phyloP scores from a whole-genome alignment of 352 stramenopile genomes.

The Phytophthora palmivora region DNA sequence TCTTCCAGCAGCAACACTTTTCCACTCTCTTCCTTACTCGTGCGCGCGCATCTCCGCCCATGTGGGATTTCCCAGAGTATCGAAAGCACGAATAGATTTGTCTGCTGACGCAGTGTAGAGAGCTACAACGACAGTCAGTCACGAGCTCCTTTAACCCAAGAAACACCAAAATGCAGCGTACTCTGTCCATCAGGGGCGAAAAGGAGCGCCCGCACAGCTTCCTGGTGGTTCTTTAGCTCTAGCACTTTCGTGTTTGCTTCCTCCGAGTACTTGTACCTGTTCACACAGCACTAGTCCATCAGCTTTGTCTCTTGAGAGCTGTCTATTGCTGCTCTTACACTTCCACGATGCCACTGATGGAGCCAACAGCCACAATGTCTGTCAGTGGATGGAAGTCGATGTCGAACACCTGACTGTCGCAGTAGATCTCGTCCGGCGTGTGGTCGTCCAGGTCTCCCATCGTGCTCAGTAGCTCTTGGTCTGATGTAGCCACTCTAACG shows the following conservation, averaged over 20 bases:
- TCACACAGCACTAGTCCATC: conserved; percentile 7
- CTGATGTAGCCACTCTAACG: conserved; percentile 2
- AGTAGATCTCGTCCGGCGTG: conserved; percentile 81
- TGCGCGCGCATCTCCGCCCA: conserved; percentile 87
- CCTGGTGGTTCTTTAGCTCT: conserved; percentile 79
- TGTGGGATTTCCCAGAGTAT: conserved; percentile 75
- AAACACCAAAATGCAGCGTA: conserved; percentile 26
- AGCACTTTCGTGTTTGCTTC: conserved; percentile 74
- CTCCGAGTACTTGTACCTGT: conserved; percentile 84
- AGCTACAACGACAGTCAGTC: conserved; percentile 44
- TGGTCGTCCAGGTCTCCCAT: conserved; percentile 80
- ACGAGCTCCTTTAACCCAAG: conserved; percentile 10
- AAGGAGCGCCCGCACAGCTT: conserved; percentile 70
- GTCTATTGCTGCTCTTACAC: conserved; percentile 47
- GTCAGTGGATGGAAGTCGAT: conserved; percentile 85
- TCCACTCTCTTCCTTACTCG: conserved; percentile 48
- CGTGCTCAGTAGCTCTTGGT: conserved; percentile 9
- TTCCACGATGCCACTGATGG: conserved; percentile 84
- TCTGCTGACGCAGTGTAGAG: conserved; percentile 82
- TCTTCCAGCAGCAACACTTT: neutral
- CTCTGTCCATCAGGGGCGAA: conserved; percentile 84
- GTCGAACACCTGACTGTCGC: conserved; percentile 82
- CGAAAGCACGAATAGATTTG: conserved; percentile 85
- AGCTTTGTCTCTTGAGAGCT: conserved; percentile 1
- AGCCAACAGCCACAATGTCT: conserved; percentile 77